Evolutionary conservation across 164 flowering plant genomes (phyloP), one percentile per base, ranked within the genome.

Genomic region (Tetracentron sinense): DNA sequence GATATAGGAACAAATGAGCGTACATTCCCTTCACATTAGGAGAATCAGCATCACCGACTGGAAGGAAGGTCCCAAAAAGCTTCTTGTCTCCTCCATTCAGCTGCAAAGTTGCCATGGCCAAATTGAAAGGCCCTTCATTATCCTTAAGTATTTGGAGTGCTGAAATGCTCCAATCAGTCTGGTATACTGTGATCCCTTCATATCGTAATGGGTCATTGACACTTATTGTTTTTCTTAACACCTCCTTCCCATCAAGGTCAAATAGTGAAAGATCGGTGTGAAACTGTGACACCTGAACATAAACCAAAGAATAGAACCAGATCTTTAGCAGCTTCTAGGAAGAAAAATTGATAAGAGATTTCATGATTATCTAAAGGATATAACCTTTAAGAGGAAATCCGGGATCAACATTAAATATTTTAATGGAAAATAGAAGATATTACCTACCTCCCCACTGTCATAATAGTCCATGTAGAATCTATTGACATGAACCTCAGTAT

Each of bases 31-130:
- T 91, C 17, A 89, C 83, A 61, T 80, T 66, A n/a, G 93, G 72
- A 58, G 97, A 81, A 72, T 84, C 68, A 1, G 71, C 22, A 69
- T 85, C 83, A 58, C 84, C 96, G 31, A 83, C 68, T 19, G 99
- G 97, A 49, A 94, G 74, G 69, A 94, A 86, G 35, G 97, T 88
- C 63, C 99, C 99, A 63, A 28, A 94, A 50, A 91, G 96, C 79
- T 91, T 94, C 76, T 94, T 94, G 81, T 94, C 99, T 54, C 97
- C 99, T 54, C 97, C 96, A 73, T 83, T 91, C 62, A 88, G 26
- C 79, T 86, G 62, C 61, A 94, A 70, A 70, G 97, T 97, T 60
- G 97, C 99, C 93, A 94, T 72, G n/a, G 97, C 89, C 85, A 94
- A 80, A 82, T 94, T 94, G 74, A 89, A 94, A 61, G 97, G 99